phyloP scores from a whole-genome alignment of 805 yeast genomes.

The Cyberlindnera petersonii region DNA sequence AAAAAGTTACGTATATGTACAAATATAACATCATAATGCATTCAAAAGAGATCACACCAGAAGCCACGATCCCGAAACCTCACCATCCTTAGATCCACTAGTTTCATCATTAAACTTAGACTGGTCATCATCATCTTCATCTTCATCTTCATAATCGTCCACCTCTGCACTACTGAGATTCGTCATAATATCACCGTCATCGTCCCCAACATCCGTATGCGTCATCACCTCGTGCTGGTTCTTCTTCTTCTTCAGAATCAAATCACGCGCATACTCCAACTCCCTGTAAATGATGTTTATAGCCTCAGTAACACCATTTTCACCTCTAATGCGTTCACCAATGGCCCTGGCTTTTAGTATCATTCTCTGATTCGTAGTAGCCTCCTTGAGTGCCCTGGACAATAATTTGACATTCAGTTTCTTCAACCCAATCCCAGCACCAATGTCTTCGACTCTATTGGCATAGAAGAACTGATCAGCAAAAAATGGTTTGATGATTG shows the following conservation, averaged over 20 bases:
- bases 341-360: constrained; percentile 61
- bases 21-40: too few species aligned
- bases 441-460: constrained; percentile 79
- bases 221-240: constrained; percentile 1
- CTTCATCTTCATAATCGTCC: constrained; percentile 1
- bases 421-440: constrained; percentile 71
- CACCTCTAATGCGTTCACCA: constrained; percentile 62
- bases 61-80: constrained; percentile 20
- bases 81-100: constrained; percentile 9
- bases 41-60: too few species aligned
- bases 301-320: constrained; percentile 77
- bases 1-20: background rate
- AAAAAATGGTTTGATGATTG: constrained; percentile 89
- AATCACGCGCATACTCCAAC: constrained; percentile 66
- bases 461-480: constrained; percentile 97
- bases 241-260: constrained; percentile 46
- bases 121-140: constrained; percentile 3
- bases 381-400: constrained; percentile 64
- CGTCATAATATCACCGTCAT: constrained; percentile 3
- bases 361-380: constrained; percentile 61
- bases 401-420: constrained; percentile 63
- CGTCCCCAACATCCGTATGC: constrained; percentile 13
- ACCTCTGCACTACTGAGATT: too few species aligned
- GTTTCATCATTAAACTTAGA: background rate
- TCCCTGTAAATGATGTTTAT: constrained; percentile 75